Conservation (phyloP, 176 grass and related monocot genomes). For the Triticum dicoccoides region DNA sequence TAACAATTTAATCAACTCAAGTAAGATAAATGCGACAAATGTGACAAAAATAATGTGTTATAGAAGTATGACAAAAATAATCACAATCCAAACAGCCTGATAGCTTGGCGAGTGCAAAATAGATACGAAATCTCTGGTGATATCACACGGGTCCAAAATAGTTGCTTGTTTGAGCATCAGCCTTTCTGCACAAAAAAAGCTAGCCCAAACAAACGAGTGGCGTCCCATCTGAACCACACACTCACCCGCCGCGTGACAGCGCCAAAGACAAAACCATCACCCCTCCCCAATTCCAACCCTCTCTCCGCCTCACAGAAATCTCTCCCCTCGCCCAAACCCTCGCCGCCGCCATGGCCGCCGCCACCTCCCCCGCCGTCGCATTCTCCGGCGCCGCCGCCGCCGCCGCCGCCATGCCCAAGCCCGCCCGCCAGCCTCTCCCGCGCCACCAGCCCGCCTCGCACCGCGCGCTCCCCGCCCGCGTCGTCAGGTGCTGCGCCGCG, state of each 20-base stretch:
- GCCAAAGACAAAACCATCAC: not conserved
- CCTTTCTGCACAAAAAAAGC: not conserved
- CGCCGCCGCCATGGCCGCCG: slow-evolving; percentile 13
- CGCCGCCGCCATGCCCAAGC: not conserved
- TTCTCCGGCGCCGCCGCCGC: slow-evolving; percentile 2
- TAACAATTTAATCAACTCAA: too few species aligned
- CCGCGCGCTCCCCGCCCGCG: slow-evolving; percentile 26
- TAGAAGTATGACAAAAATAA: too few species aligned
- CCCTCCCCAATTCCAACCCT: not conserved
- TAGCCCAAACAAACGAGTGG: not conserved
- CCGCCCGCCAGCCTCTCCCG: not conserved
- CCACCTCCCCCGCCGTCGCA: slow-evolving; percentile 12
- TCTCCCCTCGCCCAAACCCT: slow-evolving; percentile 17
- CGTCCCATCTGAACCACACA: slow-evolving; percentile 39
- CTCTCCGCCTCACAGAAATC: not conserved
- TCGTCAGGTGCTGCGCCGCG: slow-evolving; percentile 63
- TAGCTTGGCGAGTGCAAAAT: too few species aligned
- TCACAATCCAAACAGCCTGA: too few species aligned
- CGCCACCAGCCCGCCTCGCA: not conserved
- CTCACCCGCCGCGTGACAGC: not conserved
- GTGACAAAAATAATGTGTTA: too few species aligned
- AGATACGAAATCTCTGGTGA: too few species aligned
- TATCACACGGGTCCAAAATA: not conserved
- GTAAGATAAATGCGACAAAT: too few species aligned
- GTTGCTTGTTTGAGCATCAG: not conserved